These are phyloP conservation scores for Suillus sp. DNA, from an alignment of 768 basidiomycete genomes.

Conservation along the genomic window DNA sequence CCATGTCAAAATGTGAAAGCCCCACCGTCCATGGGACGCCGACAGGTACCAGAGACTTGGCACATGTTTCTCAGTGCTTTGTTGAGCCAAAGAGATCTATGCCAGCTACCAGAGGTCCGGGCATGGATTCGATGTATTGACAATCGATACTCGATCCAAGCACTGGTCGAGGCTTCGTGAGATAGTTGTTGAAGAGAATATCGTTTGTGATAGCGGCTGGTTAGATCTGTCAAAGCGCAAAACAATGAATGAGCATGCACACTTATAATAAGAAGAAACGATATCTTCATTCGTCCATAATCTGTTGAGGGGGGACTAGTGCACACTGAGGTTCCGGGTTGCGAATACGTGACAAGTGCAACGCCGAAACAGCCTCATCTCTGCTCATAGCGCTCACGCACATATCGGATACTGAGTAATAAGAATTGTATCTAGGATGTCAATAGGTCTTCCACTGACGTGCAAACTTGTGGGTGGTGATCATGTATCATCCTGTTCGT, in stretches of 20 bases:
- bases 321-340: background rate
- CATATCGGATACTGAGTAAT: constrained; percentile 57
- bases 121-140: background rate
- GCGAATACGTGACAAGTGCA: background rate
- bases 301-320: background rate
- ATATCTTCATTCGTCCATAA: background rate
- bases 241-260: background rate
- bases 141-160: background rate
- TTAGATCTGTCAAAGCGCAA: background rate
- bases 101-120: background rate
- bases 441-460: constrained; percentile 10
- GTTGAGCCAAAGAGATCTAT: background rate
- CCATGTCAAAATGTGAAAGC: background rate
- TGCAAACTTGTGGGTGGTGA: constrained; percentile 29
- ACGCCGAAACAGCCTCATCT: background rate
- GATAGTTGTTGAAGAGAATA: background rate
- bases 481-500: constrained; percentile 47
- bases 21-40: background rate
- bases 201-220: background rate
- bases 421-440: constrained; percentile 41
- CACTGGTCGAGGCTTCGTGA: background rate
- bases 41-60: background rate
- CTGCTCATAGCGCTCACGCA: background rate
- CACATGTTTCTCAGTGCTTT: background rate
- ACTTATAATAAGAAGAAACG: background rate